Evolutionary conservation across 345 rosid genomes (phyloP).

Genomic region (Gossypium mustelinum): DNA sequence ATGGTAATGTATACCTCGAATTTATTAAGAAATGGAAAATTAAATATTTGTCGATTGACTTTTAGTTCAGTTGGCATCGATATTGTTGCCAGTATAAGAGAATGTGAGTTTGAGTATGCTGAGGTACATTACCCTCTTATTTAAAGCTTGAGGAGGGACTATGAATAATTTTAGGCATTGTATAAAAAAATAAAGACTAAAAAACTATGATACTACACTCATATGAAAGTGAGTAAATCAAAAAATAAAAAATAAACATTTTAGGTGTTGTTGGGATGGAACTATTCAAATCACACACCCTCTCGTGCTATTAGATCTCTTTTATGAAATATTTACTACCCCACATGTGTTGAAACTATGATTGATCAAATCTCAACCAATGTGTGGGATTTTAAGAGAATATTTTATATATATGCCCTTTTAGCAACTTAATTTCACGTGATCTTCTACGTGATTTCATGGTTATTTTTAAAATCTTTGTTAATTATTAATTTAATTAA

Average conservation of each 20-base stretch:
- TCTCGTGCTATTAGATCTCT: conserved; percentile 30
- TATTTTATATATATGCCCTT: conserved; percentile 9
- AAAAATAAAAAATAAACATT: too few relatives aligned
- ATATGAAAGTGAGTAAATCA: too few relatives aligned
- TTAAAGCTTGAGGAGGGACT: too few relatives aligned
- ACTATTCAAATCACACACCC: conserved; percentile 12
- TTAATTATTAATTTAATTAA: not conserved
- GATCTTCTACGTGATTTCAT: conserved; percentile 20
- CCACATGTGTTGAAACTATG: conserved; percentile 41
- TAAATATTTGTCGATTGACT: not conserved
- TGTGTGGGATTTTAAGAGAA: not conserved
- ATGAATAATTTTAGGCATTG: too few relatives aligned
- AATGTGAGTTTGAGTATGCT: too few relatives aligned
- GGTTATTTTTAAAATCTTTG: not conserved
- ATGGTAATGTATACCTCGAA: too few relatives aligned
- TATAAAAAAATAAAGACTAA: too few relatives aligned
- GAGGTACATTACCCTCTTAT: too few relatives aligned
- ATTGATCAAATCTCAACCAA: conserved; percentile 28
- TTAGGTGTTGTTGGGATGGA: conserved; percentile 17
- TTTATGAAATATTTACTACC: conserved; percentile 27
- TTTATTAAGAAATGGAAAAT: conserved; percentile 6
- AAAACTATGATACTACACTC: not conserved
- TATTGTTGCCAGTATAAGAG: too few relatives aligned
- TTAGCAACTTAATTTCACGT: conserved; percentile 13
- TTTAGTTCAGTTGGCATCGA: too few relatives aligned